A percentile compares a stretch with the other conserved stretches of the same genome.
phyloP scores from a whole-genome alignment of 129 eudicot genomes.

The Flaveria ramosissima region DNA sequence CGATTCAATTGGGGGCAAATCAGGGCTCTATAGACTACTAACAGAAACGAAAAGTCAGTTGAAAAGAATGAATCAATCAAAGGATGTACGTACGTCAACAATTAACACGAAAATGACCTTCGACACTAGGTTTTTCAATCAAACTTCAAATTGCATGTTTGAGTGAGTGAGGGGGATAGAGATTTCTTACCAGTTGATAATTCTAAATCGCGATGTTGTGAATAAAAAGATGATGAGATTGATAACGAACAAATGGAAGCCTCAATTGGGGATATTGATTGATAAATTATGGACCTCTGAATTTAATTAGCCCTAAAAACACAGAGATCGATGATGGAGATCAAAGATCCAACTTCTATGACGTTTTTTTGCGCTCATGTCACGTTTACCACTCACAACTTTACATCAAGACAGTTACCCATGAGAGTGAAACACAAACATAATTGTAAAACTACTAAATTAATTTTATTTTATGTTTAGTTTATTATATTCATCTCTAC shows the following conservation, averaged over 20 bases:
- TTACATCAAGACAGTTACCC: neutral
- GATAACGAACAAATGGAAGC: constrained; percentile 29
- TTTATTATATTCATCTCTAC: no score
- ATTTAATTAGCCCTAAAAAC: neutral
- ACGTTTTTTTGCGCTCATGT: neutral
- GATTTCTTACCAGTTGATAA: constrained; percentile 19
- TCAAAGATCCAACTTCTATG: neutral
- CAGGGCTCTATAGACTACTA: no score
- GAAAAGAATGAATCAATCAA: no score
- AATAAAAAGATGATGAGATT: neutral
- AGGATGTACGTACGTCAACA: neutral
- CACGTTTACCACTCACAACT: neutral
- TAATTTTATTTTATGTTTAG: no score
- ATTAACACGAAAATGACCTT: constrained; percentile 2
- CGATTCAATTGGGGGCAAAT: constrained; percentile 9
- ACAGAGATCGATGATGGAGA: neutral
- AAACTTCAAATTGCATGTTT: constrained; percentile 12
- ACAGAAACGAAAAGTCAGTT: no score
- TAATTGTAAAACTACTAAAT: no score
- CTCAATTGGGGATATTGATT: constrained; percentile 5
- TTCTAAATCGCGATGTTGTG: neutral
- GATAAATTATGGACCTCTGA: neutral
- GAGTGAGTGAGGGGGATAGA: neutral
- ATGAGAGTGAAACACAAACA: no score
- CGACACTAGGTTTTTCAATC: neutral